Percentiles rank a stretch among this genome's conserved stretches.
phyloP scores from a whole-genome alignment of 768 basidiomycete species.

The Crepidotus variabilis region DNA sequence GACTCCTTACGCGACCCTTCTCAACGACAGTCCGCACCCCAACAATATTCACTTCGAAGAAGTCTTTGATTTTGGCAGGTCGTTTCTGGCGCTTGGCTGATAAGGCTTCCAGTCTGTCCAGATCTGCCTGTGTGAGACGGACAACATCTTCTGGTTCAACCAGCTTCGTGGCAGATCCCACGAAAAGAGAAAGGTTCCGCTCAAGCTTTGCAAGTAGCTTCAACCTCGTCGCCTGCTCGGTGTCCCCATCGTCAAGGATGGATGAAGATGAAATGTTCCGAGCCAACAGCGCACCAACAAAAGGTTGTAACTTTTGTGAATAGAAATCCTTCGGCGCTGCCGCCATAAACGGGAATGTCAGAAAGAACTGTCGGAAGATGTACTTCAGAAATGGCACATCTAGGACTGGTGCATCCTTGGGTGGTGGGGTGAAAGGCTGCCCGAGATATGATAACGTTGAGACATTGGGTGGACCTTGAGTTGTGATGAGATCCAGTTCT shows the following conservation, averaged over 20 bases:
- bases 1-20: slow-evolving; percentile 82
- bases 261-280: slow-evolving; percentile 69
- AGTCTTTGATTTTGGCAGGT: slow-evolving; percentile 40
- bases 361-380: slow-evolving; percentile 87
- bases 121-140: slow-evolving; percentile 79
- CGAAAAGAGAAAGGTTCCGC: slow-evolving; percentile 78
- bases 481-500: slow-evolving; percentile 73
- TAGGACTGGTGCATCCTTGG: slow-evolving; percentile 48
- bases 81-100: slow-evolving; percentile 61
- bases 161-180: slow-evolving; percentile 80
- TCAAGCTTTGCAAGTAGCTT: slow-evolving; percentile 77
- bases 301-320: slow-evolving; percentile 92
- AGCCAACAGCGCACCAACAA: slow-evolving; percentile 76
- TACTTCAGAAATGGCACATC: slow-evolving; percentile 89
- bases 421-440: slow-evolving; percentile 75
- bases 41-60: slow-evolving; percentile 90
- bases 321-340: slow-evolving; percentile 90
- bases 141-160: slow-evolving; percentile 87
- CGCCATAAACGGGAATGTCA: slow-evolving; percentile 94
- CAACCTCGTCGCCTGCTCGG: slow-evolving; percentile 56
- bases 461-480: slow-evolving; percentile 28
- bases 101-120: slow-evolving; percentile 71
- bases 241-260: slow-evolving; percentile 49
- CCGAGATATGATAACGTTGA: slow-evolving; percentile 87
- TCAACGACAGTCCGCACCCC: slow-evolving; percentile 80